Base-by-base conservation (phyloP, 1,284 basidiomycete species). In the Melampsora americana region DNA sequence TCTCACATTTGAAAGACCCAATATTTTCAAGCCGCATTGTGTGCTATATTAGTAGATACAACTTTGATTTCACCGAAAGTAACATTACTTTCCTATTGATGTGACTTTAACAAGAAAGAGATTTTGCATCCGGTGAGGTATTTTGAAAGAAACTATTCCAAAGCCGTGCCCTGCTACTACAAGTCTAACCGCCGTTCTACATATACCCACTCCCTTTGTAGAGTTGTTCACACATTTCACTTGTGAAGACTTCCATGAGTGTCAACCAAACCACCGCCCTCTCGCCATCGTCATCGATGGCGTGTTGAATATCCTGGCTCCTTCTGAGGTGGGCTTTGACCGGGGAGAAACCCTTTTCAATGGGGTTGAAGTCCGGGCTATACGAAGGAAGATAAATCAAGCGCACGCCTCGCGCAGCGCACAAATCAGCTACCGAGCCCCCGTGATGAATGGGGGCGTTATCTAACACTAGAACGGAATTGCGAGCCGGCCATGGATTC, bases 291-390 rank as follows among this genome's bases (percentile, higher is more conserved):
- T 26, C 14, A 12, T 28, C 4, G 12, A 23, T 35, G 16, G 59
- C 35, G n/a, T 48, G 26, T 26, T 56, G 53, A 9, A 56, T n/a
- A 12, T 42, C 39, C 39, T 42, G 39, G 11, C 39, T 42, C 12
- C 48, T 30, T 16, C 48, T n/a, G 5, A 53, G 35, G 42, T 35
- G 4, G 2, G 2, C 30, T 56, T 68, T 68, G 28, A 68, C 53
- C 2, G 42, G 30, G 0, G 30, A 68, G 35, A 68, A 68, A 56
- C 66, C 53, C 66, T 56, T 68, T 28, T 68, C 50, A n/a, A 68
- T 68, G 14, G 66, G 66, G 48, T 68, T 68, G 5, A 68, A 39
- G 11, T 68, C 48, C 14, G 66, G 66, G 50, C 66, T 56, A 39
- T 68, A 68, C 20, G 48, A 32, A 0, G 66, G 48, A 7, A 68